phyloP scores from a whole-genome alignment of 768 basidiomycete genomes.

The Tulasnella calospora region DNA sequence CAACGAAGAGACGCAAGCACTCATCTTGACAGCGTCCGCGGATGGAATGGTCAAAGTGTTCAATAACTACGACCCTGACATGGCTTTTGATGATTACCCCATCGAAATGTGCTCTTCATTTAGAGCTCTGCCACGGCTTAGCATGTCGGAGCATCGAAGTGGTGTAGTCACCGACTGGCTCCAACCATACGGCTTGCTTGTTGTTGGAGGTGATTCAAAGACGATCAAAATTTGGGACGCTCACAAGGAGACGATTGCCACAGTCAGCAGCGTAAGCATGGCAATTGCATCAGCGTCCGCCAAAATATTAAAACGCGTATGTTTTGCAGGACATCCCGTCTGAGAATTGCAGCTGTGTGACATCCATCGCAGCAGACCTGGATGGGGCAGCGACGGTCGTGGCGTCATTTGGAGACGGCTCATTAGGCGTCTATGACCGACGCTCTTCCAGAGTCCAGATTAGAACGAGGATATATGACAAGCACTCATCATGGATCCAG shows the following conservation, averaged over 20 bases:
- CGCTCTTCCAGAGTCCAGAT: slow-evolving; percentile 79
- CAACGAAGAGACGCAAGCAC: slow-evolving; percentile 90
- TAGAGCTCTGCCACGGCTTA: slow-evolving; percentile 73
- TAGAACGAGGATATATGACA: slow-evolving; percentile 70
- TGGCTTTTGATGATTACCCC: slow-evolving; percentile 50
- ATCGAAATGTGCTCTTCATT: slow-evolving; percentile 93
- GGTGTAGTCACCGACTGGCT: slow-evolving; percentile 93
- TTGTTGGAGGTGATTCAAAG: slow-evolving; percentile 88
- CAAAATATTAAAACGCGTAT: neutral
- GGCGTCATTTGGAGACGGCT: slow-evolving; percentile 89
- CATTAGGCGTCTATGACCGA: slow-evolving; percentile 84
- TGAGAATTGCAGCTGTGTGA: slow-evolving; percentile 83
- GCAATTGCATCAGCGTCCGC: slow-evolving; percentile 31
- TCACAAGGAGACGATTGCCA: slow-evolving; percentile 56
- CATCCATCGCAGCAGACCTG: slow-evolving; percentile 73
- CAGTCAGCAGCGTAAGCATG: slow-evolving; percentile 56
- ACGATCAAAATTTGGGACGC: slow-evolving; percentile 94
- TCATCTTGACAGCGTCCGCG: slow-evolving; percentile 83
- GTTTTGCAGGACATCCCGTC: slow-evolving; percentile 74
- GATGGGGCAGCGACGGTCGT: slow-evolving; percentile 74
- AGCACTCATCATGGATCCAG: slow-evolving; percentile 83
- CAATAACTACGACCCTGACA: slow-evolving; percentile 77
- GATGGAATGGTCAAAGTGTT: slow-evolving; percentile 90
- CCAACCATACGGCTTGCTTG: slow-evolving; percentile 73
- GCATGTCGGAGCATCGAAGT: slow-evolving; percentile 57